Conservation (phyloP, 805 yeast genomes). For the Nakazawaea siamensis region DNA sequence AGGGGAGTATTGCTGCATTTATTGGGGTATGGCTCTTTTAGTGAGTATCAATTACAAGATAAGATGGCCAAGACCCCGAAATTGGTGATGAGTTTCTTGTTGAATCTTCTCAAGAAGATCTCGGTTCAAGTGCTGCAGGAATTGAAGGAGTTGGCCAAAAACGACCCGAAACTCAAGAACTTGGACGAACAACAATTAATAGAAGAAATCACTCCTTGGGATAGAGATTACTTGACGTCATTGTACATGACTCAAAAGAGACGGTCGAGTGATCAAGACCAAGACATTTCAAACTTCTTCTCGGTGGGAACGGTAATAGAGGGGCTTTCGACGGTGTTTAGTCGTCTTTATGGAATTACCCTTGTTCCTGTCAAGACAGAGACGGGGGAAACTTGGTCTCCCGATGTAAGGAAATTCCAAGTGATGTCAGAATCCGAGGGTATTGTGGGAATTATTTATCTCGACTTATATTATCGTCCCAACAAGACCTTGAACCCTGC, state of each 20-base stretch:
- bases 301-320: constrained; percentile 81
- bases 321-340: constrained; percentile 69
- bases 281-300: constrained; percentile 60
- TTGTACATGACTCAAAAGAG: constrained; percentile 22
- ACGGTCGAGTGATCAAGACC: constrained; percentile 23
- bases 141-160: constrained; percentile 36
- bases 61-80: constrained; percentile 84
- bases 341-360: constrained; percentile 65
- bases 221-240: constrained; percentile 56
- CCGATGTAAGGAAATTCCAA: constrained; percentile 74
- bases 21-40: constrained; percentile 62
- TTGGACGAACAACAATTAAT: constrained; percentile 32
- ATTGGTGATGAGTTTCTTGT: constrained; percentile 64
- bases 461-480: constrained; percentile 76
- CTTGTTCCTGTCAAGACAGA: constrained; percentile 57
- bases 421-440: constrained; percentile 61
- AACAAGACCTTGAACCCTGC: constrained; percentile 83
- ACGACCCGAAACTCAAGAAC: constrained; percentile 16
- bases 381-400: constrained; percentile 82
- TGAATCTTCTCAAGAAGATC: constrained; percentile 44
- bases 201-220: constrained; percentile 75
- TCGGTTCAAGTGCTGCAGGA: constrained; percentile 53
- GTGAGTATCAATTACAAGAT: constrained; percentile 76
- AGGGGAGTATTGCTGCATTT: constrained; percentile 66
- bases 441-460: constrained; percentile 72